Base-by-base conservation (phyloP, 148 eudicot species). In the Camellia lanceoleosa region DNA sequence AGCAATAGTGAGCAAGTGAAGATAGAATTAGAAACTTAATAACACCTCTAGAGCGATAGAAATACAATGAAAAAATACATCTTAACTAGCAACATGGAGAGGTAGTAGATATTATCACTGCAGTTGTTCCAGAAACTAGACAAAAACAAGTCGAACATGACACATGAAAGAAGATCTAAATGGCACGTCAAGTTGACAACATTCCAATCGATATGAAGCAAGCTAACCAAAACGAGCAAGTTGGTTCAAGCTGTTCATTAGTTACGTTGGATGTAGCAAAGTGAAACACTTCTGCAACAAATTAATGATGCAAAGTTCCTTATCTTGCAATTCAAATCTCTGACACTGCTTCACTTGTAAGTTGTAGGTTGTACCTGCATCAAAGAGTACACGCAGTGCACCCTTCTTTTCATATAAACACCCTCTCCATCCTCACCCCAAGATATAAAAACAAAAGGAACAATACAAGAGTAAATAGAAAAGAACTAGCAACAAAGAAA, bases 61-160 rank as follows among this genome's bases (percentile, higher is more conserved):
- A 19, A 47, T 47, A 12, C 5, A 62, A 62, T 5, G 19, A 23
- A 19, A 69, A 43, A 5, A 51, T 9, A 51, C 5, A 51, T 9
- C 54, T 51, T 43, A 49, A 49, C 52, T 7, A 68, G 49, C 51
- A 43, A 46, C 51, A 68, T 43, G 71, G 71, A 61, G 23, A 44
- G 41, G 23, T 18, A 75, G 47, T 55, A 19, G 76, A 13, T 54
- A 54, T 30, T 54, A 20, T 30, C 61, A 56, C 6, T 13, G 68
- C 52, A 12, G 61, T n/a, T 74, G 64, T 61, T 61, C 68, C 5
- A 46, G 5, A 72, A 76, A 42, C 41, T 9, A 62, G 78, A 61
- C 14, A 43, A 76, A 5, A 10, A 43, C 3, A 18, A 5, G 68
- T 11, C 8, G 12, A 60, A 75, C 41, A 60, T 75, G 54, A 60